Evolutionary conservation across 176 grass and related monocot genomes (phyloP).

Genomic region (Poa annua): DNA sequence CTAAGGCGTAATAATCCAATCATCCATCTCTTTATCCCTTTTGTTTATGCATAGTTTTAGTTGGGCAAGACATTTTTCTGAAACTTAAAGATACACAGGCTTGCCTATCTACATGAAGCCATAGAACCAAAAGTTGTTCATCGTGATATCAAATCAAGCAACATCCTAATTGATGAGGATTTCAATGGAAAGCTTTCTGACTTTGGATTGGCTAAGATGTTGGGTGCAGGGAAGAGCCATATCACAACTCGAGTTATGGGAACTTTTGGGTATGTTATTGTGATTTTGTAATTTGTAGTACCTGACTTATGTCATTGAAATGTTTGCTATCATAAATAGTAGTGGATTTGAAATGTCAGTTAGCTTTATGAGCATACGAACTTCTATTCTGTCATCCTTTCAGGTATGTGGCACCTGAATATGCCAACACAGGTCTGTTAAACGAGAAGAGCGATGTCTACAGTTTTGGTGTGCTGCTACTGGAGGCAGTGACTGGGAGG

Average conservation of each 20-base stretch:
- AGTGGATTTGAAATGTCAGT: background rate
- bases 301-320: background rate
- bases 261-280: slow-evolving; percentile 67
- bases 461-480: slow-evolving; percentile 73
- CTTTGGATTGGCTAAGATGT: slow-evolving; percentile 81
- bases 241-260: slow-evolving; percentile 88
- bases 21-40: slow-evolving; percentile 22
- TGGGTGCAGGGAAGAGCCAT: slow-evolving; percentile 91
- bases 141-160: slow-evolving; percentile 91
- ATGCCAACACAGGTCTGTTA: slow-evolving; percentile 73
- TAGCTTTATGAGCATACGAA: background rate
- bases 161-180: slow-evolving; percentile 88
- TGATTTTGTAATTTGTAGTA: background rate
- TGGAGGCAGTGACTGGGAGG: slow-evolving; percentile 77
- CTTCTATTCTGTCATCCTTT: slow-evolving; percentile 25
- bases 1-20: slow-evolving; percentile 62
- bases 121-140: slow-evolving; percentile 95
- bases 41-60: background rate
- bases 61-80: slow-evolving; percentile 23
- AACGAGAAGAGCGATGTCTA: slow-evolving; percentile 89
- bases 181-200: slow-evolving; percentile 91
- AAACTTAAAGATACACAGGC: slow-evolving; percentile 49
- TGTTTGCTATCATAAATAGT: background rate
- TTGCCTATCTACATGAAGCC: slow-evolving; percentile 90
- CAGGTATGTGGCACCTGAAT: slow-evolving; percentile 87